Base-by-base conservation (phyloP, 805 yeast species). In the Hanseniaspora lindneri region DNA sequence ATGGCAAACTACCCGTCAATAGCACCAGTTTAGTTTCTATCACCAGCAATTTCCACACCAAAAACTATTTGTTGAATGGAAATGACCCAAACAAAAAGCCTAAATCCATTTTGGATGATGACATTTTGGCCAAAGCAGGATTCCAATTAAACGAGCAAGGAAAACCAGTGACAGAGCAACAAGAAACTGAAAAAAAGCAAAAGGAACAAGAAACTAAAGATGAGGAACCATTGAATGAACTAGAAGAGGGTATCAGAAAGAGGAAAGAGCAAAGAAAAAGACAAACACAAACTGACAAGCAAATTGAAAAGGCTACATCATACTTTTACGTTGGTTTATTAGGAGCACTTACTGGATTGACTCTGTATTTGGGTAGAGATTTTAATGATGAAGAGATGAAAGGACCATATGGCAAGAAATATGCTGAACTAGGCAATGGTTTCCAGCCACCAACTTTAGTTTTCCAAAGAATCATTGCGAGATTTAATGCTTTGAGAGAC, bases 231-330 rank as follows among this genome's bases (percentile, higher is more conserved):
- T 51, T 55, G 20, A 49, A 13, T 32, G 54, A 21, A 51, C 47
- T 52, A 23, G 49, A 46, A 39, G 49, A 46, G 32, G 14, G 37
- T 17, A 46, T 46, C 20, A 52, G 53, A 36, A 47, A 56, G 25
- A 53, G 58, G 34, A 60, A 55, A 54, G 62, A 65, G 59, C 63
- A 68, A 64, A 68, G 80, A 69, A 75, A 69, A 60, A 64, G 80
- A 68, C 72, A 78, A 69, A 77, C 88, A 2, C 75, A 88, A 4
- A 73, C 82, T 25, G 94, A 84, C 63, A 72, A 75, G 60, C 84
- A 83, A 67, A 80, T 95, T 62, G 96, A 88, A 62, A 75, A 74
- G 60, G 75, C 79, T 54, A 87, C 94, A 50, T 83, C 79, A 60
- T 67, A 80, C 66, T 77, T 83, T 58, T 83, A 83, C 65, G 65